These are phyloP conservation scores for Suillus discolor DNA, from an alignment of 768 basidiomycete genomes.

Conservation along the genomic window DNA sequence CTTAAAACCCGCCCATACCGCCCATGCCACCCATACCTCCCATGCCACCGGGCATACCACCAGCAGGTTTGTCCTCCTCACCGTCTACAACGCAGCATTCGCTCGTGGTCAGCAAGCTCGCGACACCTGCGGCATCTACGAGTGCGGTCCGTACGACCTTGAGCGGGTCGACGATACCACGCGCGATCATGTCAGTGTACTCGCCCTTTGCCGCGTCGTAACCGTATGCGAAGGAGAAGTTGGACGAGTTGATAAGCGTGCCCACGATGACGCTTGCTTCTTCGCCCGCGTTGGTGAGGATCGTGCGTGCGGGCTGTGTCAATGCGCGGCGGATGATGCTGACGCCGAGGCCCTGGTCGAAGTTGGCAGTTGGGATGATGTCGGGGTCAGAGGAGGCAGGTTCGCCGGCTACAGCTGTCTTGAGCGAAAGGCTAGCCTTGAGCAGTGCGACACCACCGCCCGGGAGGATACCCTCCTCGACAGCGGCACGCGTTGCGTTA, in stretches of 20 bases:
- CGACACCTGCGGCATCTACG: slow-evolving; percentile 92
- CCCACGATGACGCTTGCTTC: slow-evolving; percentile 94
- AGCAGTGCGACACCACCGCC: slow-evolving; percentile 94
- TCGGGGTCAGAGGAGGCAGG: slow-evolving; percentile 59
- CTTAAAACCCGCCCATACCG: slow-evolving; percentile 56
- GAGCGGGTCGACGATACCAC: slow-evolving; percentile 93
- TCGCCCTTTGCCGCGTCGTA: slow-evolving; percentile 93
- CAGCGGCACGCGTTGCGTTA: slow-evolving; percentile 97
- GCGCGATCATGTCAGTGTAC: slow-evolving; percentile 93
- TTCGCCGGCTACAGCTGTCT: slow-evolving; percentile 51
- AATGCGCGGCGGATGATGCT: slow-evolving; percentile 89
- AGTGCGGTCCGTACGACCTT: slow-evolving; percentile 95
- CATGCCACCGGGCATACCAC: slow-evolving; percentile 38
- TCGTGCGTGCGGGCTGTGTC: slow-evolving; percentile 81
- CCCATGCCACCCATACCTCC: slow-evolving; percentile 67
- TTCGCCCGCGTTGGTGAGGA: slow-evolving; percentile 93
- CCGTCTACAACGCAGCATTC: slow-evolving; percentile 93
- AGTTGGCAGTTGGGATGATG: slow-evolving; percentile 82
- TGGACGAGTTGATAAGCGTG: slow-evolving; percentile 61
- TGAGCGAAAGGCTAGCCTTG: slow-evolving; percentile 76
- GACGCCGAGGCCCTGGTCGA: slow-evolving; percentile 96
- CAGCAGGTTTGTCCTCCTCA: slow-evolving; percentile 72
- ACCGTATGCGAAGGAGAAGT: slow-evolving; percentile 83
- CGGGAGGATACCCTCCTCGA: slow-evolving; percentile 97
- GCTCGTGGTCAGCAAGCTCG: slow-evolving; percentile 88